Base-by-base conservation (phyloP, 768 basidiomycete genomes). In the Agrocybe chaxingu region DNA sequence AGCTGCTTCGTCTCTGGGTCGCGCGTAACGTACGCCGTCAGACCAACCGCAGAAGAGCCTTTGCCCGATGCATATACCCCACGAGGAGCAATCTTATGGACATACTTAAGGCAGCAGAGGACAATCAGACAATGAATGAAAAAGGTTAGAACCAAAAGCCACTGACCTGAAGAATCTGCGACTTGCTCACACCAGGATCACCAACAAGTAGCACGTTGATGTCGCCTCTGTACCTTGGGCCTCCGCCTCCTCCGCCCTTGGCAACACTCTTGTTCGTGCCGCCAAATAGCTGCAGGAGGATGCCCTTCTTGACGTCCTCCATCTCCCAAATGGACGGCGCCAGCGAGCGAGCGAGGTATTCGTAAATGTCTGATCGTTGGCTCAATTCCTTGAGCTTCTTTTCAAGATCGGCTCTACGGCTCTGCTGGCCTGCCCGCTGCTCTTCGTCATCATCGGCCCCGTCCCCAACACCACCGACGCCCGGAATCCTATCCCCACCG, bases 251-350 rank as follows among this genome's bases (percentile, higher is more conserved):
- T 8, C 96, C 95, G 46, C 97, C 97, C 48, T 85, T 78, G 1
- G 90, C 80, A 56, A 98, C 90, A 60, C 77, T 93, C 76, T 99
- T 99, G 68, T 98, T 98, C 33, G 97, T 98, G 0, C 97, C 97
- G 3, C 97, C 97, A 68, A 99, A 98, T 19, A 99, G 70, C 67
- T 98, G 96, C 31, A 99, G 72, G 51, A 99, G 65, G 47, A 98
- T 97, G 0, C 97, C 97, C 74, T 98, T 98, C 74, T 99, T 99
- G 52, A 98, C 93, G 63, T 99, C 97, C 19, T 98, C 95, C 90
- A 98, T 88, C 66, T 92, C 90, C 86, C 92, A 98, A 57, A 99
- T 97, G 32, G 86, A 89, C 11, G 97, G 97, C 1, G 95, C 96
- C 48, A 99, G 78, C 2, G 88, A 92, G 12, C 87, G 75, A 7